phyloP scores from a whole-genome alignment of 2,329 filamentous ascomycete genomes.

The Colletotrichum paranaense region DNA sequence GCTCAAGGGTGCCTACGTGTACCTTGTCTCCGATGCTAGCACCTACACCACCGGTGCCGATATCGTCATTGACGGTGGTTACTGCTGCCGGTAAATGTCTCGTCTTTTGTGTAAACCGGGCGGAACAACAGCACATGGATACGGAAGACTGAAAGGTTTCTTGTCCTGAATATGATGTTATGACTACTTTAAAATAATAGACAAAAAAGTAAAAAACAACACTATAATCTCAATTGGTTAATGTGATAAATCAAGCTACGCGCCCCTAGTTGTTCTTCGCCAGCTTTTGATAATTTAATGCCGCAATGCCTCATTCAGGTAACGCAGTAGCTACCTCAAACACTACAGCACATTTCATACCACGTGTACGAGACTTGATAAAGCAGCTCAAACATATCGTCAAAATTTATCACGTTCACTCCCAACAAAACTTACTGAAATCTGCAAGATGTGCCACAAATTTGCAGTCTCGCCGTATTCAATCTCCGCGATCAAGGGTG shows the following conservation, averaged over 20 bases:
- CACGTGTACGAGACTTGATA: too few species aligned
- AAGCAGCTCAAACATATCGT: too few species aligned
- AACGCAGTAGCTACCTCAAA: too few species aligned
- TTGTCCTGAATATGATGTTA: constrained; percentile 25
- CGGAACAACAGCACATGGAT: constrained; percentile 19
- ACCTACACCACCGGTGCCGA: constrained; percentile 80
- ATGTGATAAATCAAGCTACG: background rate
- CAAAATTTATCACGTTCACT: too few species aligned
- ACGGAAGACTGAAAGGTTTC: background rate
- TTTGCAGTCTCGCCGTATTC: background rate
- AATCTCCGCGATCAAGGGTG: background rate
- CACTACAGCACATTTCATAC: too few species aligned
- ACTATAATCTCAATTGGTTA: background rate
- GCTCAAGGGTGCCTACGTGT: constrained; percentile 83
- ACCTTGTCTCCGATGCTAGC: constrained; percentile 79
- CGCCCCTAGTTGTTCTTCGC: too few species aligned
- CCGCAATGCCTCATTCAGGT: background rate
- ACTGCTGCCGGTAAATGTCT: constrained; percentile 57
- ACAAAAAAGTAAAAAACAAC: background rate
- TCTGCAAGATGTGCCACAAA: too few species aligned
- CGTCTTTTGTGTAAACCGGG: background rate
- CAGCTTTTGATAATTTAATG: too few species aligned
- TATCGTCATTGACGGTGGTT: constrained; percentile 79
- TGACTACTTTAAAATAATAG: constrained; percentile 15
- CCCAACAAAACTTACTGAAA: too few species aligned